phyloP scores from a whole-genome alignment of 192 early-diverging fungal genomes.

The Backusella liffmaniae region DNA sequence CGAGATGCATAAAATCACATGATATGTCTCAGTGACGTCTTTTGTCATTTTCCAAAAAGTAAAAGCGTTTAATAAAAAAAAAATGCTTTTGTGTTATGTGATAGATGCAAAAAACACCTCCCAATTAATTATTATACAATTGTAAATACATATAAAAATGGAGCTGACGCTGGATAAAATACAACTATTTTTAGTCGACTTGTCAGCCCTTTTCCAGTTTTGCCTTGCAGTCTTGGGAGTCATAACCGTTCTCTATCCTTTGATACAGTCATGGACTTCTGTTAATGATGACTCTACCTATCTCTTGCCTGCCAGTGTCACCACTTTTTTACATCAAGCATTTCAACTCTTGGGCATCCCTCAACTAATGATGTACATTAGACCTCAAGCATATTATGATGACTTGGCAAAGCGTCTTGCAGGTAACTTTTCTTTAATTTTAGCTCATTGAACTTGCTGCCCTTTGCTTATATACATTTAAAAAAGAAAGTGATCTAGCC shows the following conservation, averaged over 20 bases:
- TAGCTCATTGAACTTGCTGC: not conserved
- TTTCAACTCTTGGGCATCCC: not conserved
- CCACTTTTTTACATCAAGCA: constrained; percentile 3
- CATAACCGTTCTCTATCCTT: not conserved
- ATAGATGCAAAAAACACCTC: not conserved
- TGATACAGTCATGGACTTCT: not conserved
- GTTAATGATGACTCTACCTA: constrained; percentile 5
- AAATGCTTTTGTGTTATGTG: not conserved
- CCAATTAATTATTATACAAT: not conserved
- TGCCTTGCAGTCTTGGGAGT: not conserved
- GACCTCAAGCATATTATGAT: constrained; percentile 11
- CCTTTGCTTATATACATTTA: not conserved
- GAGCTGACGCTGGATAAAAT: constrained; percentile 10
- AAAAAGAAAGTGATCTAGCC: constrained; percentile 12
- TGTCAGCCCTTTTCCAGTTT: constrained; percentile 2
- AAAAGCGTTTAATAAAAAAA: not conserved
- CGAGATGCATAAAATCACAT: constrained; percentile 9
- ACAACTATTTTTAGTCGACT: not conserved
- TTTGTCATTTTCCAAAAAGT: not conserved
- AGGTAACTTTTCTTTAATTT: not conserved
- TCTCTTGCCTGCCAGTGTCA: constrained; percentile 15
- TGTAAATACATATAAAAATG: not conserved
- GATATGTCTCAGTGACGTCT: not conserved
- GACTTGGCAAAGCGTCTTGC: not conserved
- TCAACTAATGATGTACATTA: constrained; percentile 12